Evolutionary conservation across 176 grass and related monocot genomes (phyloP).

Genomic region (Triticum dicoccoides): DNA sequence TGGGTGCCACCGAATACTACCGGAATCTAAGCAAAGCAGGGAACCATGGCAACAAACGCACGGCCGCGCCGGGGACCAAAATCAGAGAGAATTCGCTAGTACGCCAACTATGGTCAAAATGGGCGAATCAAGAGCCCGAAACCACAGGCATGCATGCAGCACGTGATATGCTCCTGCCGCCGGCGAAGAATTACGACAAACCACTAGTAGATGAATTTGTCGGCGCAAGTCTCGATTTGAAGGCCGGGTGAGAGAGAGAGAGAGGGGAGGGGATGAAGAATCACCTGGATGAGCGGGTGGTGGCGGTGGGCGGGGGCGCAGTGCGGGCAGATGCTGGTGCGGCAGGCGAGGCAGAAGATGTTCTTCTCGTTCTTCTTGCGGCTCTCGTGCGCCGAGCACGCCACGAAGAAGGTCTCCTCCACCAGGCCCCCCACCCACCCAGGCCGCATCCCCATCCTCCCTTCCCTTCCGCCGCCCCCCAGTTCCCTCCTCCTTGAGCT

Average conservation of each 20-base stretch:
- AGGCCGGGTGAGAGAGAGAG: too few relatives aligned
- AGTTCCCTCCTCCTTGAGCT: not conserved
- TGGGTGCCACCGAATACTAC: not conserved
- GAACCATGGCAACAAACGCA: not conserved
- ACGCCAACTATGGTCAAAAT: too few relatives aligned
- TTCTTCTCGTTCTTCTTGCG: constrained; percentile 99
- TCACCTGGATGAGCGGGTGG: constrained; percentile 80
- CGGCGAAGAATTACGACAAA: too few relatives aligned
- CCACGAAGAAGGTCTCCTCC: constrained; percentile 91
- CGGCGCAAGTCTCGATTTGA: too few relatives aligned
- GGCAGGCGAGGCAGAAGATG: constrained; percentile 96
- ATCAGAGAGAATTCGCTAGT: not conserved
- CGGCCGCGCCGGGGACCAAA: not conserved
- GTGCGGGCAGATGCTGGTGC: constrained; percentile 85
- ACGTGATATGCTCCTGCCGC: too few relatives aligned
- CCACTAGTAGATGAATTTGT: too few relatives aligned
- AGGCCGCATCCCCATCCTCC: constrained; percentile 37
- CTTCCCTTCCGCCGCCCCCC: not conserved
- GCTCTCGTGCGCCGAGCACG: constrained; percentile 56
- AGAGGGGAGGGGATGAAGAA: too few relatives aligned
- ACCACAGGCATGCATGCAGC: not conserved
- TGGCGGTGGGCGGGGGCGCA: constrained; percentile 58
- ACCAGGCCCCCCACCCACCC: constrained; percentile 67
- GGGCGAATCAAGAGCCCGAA: not conserved
- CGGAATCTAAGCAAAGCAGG: not conserved